A percentile compares a stretch with the other conserved stretches of the same genome.
Evolutionary conservation across 768 basidiomycete genomes (phyloP).

Genomic region (Pisolithus sp.): DNA sequence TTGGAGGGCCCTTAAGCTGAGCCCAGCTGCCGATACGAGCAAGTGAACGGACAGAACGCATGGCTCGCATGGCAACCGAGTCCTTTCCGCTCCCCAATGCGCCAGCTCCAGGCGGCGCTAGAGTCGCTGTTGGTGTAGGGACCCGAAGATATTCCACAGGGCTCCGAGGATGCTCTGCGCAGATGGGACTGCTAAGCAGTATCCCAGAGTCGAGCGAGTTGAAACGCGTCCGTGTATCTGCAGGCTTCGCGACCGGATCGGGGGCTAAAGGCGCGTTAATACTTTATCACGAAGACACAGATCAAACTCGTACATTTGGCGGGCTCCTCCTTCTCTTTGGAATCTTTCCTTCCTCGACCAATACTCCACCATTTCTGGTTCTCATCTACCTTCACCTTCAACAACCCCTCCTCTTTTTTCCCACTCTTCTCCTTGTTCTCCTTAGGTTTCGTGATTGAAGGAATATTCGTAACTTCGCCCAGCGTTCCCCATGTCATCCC

Average conservation of each 20-base stretch:
- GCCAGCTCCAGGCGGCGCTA: slow-evolving; percentile 31
- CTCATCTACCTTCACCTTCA: slow-evolving; percentile 39
- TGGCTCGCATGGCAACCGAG: slow-evolving; percentile 73
- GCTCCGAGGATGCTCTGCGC: slow-evolving; percentile 11
- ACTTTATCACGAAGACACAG: background rate
- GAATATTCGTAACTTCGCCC: slow-evolving; percentile 57
- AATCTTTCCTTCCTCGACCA: slow-evolving; percentile 66
- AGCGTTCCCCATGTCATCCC: slow-evolving; percentile 51
- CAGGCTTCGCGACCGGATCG: slow-evolving; percentile 31
- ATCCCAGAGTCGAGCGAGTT: slow-evolving; percentile 54
- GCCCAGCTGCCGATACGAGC: slow-evolving; percentile 72
- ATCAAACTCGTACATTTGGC: slow-evolving; percentile 23
- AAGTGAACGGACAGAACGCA: slow-evolving; percentile 66
- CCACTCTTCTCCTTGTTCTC: slow-evolving; percentile 30
- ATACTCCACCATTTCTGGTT: slow-evolving; percentile 81
- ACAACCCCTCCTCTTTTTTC: slow-evolving; percentile 28
- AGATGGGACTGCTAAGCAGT: slow-evolving; percentile 24
- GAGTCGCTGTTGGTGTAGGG: slow-evolving; percentile 25
- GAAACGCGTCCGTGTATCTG: slow-evolving; percentile 45
- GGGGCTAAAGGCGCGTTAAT: slow-evolving; percentile 34
- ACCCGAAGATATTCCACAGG: slow-evolving; percentile 8
- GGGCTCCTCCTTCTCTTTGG: slow-evolving; percentile 52
- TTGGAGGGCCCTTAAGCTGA: slow-evolving; percentile 41
- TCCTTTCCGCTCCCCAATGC: slow-evolving; percentile 32
- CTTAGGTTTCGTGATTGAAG: slow-evolving; percentile 18